Base-by-base conservation (phyloP, 2,329 filamentous ascomycete species). In the Diaporthe destruens region DNA sequence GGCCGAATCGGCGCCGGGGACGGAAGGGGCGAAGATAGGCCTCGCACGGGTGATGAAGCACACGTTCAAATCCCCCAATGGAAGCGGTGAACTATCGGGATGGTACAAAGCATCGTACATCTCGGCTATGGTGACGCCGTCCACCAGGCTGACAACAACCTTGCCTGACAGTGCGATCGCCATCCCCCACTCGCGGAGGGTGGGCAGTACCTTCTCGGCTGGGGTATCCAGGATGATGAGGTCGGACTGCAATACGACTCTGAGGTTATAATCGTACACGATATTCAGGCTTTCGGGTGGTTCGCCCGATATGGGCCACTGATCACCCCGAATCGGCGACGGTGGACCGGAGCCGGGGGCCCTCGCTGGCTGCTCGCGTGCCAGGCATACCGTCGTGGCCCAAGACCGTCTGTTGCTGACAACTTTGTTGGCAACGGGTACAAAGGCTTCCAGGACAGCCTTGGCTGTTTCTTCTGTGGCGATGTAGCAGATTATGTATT, bases 261-360 rank as follows among this genome's bases (percentile, higher is more conserved):
- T 1, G n/a, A 44, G 2, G 7, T 44, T 59, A 8, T 29, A 2
- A 2, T 20, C 1, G 2, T 20, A 5, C 20, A 8, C 3, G 0
- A 16, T 1, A n/a, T 23, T 36, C 6, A 59, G n/a, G 2, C 1
- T 8, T 20, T 42, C 6, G 5, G 34, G 6, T 3, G 1, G 11
- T 6, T 6, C 12, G 1, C 4, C 2, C 12, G 3, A 34, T 29
- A 1, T 25, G 7, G 6, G 0, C 18, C 1, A 1, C 14, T 8
- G 14, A 25, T 54, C 51, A 4, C 51, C 8, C 23, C 18, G 29
- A 16, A 7, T 18, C 53, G 16, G 12, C 14, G 29, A 29, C 29
- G 29, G 29, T 5, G 29, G 29, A 42, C 16, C 39, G 20, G 53
- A 3, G 25, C 53, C 1, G 25, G 3, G 1, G 29, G 32, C 5